Evolutionary conservation across 176 grass and related monocot species (phyloP), one percentile per base, ranked within the genome.

Genomic region (Hordeum marinum): DNA sequence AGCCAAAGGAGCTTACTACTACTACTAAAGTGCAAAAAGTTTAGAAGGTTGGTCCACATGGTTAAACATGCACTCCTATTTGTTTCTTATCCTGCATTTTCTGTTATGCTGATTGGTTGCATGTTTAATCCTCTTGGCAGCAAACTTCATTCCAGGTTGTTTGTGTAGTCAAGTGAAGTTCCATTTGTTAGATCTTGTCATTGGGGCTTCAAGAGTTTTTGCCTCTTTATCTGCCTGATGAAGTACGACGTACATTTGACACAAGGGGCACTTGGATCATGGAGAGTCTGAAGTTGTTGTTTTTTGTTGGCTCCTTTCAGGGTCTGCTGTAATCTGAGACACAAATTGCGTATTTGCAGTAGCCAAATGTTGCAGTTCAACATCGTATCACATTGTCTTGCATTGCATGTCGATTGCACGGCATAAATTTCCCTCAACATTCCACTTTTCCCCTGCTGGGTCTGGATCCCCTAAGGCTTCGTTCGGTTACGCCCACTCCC

Each of bases 11-110:
- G 39, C 64, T 84, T 67, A 80, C 70, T 63, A 69, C 70, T 45
- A 80, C 63, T 55, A 80, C 31, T 67, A 90, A 90, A 86, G 88
- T 76, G 79, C 91, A 90, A 46, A 89, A 83, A 82, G 82, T 93
- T 59, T 93, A 61, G 57, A 90, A 41, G 67, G 90, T 87, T 80
- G 80, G 66, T 81, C 64, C 50, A 29, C 12, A 69, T 24, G 61
- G 12, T 66, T 42, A 45, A 75, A 67, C 11, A 13, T 23, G 9
- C 6, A 10, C 21, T 8, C 17, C 11, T 68, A 37, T 58, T 82
- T 50, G 18, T 57, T 34, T 35, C 29, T 54, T 24, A 31, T 1
- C 43, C 23, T 39, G 4, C 23, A 31, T 39, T 1, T 50, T 17
- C 17, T 48, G 20, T 46, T 65, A 25, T 46, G 24, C 12, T 25